Evolutionary conservation across 2,329 filamentous ascomycete genomes (phyloP).

Genomic region (Tolypocladium pustulatum): DNA sequence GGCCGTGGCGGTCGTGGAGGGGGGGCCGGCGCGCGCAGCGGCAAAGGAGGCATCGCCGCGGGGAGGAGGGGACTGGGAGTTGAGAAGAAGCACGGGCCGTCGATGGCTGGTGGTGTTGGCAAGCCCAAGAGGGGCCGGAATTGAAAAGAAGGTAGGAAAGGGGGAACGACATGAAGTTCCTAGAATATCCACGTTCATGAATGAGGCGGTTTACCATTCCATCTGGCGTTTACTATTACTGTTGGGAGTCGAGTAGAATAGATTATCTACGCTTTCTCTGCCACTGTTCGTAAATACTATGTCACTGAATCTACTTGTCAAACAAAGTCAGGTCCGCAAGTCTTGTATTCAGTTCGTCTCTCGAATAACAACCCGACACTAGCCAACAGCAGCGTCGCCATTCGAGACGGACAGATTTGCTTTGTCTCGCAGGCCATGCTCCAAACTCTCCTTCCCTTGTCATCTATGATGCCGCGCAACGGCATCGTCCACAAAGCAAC

Average conservation of each 20-base stretch:
- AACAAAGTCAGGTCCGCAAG: background rate
- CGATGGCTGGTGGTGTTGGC: constrained; percentile 23
- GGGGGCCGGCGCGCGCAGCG: constrained; percentile 28
- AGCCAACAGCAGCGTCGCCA: background rate
- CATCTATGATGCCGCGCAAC: background rate
- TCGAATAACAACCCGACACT: background rate
- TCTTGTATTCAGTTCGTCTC: background rate
- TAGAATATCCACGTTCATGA: constrained; percentile 1
- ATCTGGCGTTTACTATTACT: background rate
- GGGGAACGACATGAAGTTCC: background rate
- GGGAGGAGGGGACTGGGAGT: constrained; percentile 40
- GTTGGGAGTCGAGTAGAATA: background rate
- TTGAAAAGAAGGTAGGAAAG: constrained; percentile 2
- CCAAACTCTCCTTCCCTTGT: background rate
- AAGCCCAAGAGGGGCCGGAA: constrained; percentile 26
- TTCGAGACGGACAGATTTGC: background rate
- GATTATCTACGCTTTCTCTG: background rate
- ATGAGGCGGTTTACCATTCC: background rate
- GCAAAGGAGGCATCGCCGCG: constrained; percentile 34
- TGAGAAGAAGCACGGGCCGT: constrained; percentile 34
- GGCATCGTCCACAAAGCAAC: background rate
- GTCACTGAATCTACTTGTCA: background rate
- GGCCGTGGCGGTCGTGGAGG: constrained; percentile 20
- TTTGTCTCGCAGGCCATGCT: background rate
- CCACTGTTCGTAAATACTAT: background rate